A percentile compares a stretch with the other conserved stretches of the same genome.
Evolutionary conservation across 495 filamentous ascomycete species (phyloP).

Genomic region (Penicillium salamii): DNA sequence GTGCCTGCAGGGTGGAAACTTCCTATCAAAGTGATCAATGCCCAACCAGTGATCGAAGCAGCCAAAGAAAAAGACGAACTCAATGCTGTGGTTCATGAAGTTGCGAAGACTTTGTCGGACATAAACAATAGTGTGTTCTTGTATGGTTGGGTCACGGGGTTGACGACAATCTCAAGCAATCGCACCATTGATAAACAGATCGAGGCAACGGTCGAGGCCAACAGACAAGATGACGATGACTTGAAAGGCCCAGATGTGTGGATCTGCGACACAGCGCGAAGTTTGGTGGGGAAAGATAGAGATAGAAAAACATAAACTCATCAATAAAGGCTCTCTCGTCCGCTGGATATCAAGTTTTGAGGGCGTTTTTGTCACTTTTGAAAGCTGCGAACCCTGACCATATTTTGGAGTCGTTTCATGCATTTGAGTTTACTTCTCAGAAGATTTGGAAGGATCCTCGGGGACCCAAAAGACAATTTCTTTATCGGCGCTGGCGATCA

Average conservation of each 20-base stretch:
- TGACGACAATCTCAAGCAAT: slow-evolving; percentile 67
- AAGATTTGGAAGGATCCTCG: slow-evolving; percentile 31
- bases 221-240: slow-evolving; percentile 35
- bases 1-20: slow-evolving; percentile 49
- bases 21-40: slow-evolving; percentile 49
- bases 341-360: background rate
- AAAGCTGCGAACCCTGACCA: background rate
- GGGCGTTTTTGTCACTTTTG: background rate
- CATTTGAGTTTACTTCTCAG: slow-evolving; percentile 30
- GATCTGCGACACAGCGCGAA: slow-evolving; percentile 62
- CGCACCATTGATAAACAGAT: slow-evolving; percentile 62
- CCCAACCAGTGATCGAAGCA: slow-evolving; percentile 27
- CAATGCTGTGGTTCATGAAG: slow-evolving; percentile 35
- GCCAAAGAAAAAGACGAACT: slow-evolving; percentile 28
- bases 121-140: slow-evolving; percentile 69
- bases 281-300: slow-evolving; percentile 64
- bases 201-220: slow-evolving; percentile 48
- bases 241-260: slow-evolving; percentile 56
- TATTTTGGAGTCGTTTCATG: background rate
- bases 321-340: background rate
- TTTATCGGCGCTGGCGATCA: slow-evolving; percentile 83
- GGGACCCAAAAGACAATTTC: slow-evolving; percentile 91
- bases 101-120: slow-evolving; percentile 48
- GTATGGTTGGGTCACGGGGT: slow-evolving; percentile 59
- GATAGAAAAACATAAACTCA: slow-evolving; percentile 31